Base-by-base conservation (phyloP, 768 basidiomycete genomes). In the Pleurotus citrinopileatus region DNA sequence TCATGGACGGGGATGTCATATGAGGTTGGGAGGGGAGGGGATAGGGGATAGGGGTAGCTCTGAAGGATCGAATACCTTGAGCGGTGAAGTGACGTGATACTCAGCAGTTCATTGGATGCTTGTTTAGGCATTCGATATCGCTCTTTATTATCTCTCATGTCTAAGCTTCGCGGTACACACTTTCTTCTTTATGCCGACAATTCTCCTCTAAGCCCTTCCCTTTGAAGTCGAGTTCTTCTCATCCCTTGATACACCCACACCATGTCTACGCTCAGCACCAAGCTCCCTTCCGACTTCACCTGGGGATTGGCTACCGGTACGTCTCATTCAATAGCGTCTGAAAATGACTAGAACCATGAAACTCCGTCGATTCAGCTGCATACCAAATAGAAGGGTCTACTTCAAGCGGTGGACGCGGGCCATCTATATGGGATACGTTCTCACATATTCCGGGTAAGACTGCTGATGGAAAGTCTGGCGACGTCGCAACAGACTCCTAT, bases 371-470 rank as follows among this genome's bases (percentile, higher is more conserved):
- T 28, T 23, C 67, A 74, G 89, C 86, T 15, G 75, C 80, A 55
- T 89, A 87, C 63, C 87, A 90, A 70, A 86, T 86, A 42, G 89
- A 90, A 69, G 88, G 87, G 5, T 83, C 85, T 0, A 73, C 80
- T 17, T 63, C 73, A 42, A 72, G 68, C 8, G 79, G 71, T 44
- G 78, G 78, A n/a, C 81, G 84, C 45, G 80, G 82, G 0, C 81
- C 79, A 53, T 83, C 83, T 20, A 81, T 89, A 58, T 90, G 88
- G 87, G 87, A 91, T 63, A 83, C 79, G 52, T 89, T 88, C 65
- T 78, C 82, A 23, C 76, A 80, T 52, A 65, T 66, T 23, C 78
- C 80, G 1, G 79, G 81, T 15, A 80, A 80, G 61, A 86, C 84
- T 25, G 71, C 74, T 25, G 88, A 89, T 61, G 82, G 83, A 2